These are phyloP conservation scores for Piper betle DNA, from an alignment of 164 flowering plant genomes.

Conservation along the genomic window DNA sequence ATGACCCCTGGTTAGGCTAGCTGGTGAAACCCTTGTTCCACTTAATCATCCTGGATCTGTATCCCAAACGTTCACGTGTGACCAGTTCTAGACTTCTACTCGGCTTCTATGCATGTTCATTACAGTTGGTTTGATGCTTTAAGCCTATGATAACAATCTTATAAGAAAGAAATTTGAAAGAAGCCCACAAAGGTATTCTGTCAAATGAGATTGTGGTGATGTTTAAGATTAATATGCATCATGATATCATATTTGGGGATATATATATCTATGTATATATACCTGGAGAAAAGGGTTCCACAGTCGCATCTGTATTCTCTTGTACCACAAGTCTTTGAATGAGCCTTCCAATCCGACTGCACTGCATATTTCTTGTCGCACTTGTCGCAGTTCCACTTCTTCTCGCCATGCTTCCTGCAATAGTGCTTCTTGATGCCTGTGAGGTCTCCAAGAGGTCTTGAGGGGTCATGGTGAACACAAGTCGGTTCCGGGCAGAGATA, in stretches of 20 bases:
- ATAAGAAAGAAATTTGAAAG: no score
- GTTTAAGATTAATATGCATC: neutral
- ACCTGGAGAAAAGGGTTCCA: slow-evolving; percentile 93
- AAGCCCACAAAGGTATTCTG: no score
- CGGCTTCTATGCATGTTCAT: no score
- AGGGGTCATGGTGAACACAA: slow-evolving; percentile 83
- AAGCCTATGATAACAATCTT: no score
- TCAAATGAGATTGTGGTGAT: no score
- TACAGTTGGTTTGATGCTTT: no score
- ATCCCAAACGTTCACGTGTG: no score
- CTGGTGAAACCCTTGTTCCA: no score
- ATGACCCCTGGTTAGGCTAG: no score
- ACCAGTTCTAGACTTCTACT: no score
- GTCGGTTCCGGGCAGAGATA: slow-evolving; percentile 83
- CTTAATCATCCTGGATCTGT: no score
- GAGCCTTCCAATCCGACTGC: slow-evolving; percentile 93
- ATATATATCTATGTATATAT: slow-evolving; percentile 1
- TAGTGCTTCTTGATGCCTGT: slow-evolving; percentile 88
- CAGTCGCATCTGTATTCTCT: slow-evolving; percentile 82
- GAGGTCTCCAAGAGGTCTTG: slow-evolving; percentile 86
- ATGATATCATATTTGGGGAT: neutral
- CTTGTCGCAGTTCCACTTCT: slow-evolving; percentile 90
- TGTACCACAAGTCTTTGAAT: slow-evolving; percentile 80
- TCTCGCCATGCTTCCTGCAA: slow-evolving; percentile 85
- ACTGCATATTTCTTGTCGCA: slow-evolving; percentile 82